Evolutionary conservation across 495 filamentous ascomycete genomes (phyloP).

Genomic region (Aspergillus olivimuriae): DNA sequence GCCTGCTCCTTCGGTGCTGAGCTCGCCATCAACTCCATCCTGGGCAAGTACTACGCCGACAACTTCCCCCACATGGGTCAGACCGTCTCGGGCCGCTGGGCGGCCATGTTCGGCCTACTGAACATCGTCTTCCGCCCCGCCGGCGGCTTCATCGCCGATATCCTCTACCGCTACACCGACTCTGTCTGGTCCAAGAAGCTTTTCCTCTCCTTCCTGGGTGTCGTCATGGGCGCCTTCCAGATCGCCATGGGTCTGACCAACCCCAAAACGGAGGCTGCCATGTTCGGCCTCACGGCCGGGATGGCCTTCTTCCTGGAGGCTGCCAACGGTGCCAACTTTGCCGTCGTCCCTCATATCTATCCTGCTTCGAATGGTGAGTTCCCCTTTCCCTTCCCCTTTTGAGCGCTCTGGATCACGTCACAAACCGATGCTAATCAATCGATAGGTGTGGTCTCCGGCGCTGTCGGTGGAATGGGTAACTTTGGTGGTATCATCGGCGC

Average conservation of each 20-base stretch:
- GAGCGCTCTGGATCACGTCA: too few relatives aligned
- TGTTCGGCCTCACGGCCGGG: constrained; percentile 71
- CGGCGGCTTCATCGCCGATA: constrained; percentile 67
- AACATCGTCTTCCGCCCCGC: constrained; percentile 71
- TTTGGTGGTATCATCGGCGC: constrained; percentile 81
- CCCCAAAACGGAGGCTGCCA: constrained; percentile 50
- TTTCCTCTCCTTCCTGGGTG: constrained; percentile 55
- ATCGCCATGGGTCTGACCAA: constrained; percentile 65
- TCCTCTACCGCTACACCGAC: constrained; percentile 57
- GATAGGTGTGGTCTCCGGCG: constrained; percentile 64
- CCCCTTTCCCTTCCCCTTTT: background rate
- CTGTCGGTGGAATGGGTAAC: constrained; percentile 75
- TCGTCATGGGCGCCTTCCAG: constrained; percentile 60
- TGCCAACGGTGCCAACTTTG: constrained; percentile 80
- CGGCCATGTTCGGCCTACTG: constrained; percentile 86
- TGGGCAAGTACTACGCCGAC: constrained; percentile 70
- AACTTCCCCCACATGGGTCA: constrained; percentile 72
- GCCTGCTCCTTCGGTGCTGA: constrained; percentile 83
- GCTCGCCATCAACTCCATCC: constrained; percentile 77
- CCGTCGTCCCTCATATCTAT: constrained; percentile 78
- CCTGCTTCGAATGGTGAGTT: constrained; percentile 62
- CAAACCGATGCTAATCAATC: constrained; percentile 12
- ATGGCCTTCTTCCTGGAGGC: constrained; percentile 79
- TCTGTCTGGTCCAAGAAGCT: constrained; percentile 73
- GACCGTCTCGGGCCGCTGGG: constrained; percentile 67